Conservation (phyloP, 2,329 filamentous ascomycete species). For the Lachnellula hyalina region DNA sequence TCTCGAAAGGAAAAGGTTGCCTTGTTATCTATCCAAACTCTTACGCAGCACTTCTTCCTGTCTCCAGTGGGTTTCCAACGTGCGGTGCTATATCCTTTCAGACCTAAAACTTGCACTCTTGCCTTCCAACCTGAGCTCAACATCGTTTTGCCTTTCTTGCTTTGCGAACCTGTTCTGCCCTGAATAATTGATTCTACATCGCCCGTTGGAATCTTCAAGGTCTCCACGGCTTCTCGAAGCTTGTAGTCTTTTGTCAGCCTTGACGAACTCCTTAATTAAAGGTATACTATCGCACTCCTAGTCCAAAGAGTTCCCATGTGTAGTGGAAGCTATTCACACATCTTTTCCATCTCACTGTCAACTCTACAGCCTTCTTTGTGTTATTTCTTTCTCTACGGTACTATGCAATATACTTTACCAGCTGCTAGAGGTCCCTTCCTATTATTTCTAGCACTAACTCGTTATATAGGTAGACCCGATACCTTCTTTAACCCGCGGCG, state of each 20-base stretch:
- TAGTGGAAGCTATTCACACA: not conserved
- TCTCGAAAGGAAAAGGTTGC: constrained; percentile 2
- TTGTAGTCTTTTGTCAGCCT: not conserved
- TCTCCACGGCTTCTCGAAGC: not conserved
- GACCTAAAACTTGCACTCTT: not conserved
- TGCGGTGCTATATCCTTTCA: not conserved
- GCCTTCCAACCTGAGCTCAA: not conserved
- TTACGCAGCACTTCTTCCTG: not conserved
- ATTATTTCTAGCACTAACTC: not conserved
- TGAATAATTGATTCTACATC: not conserved
- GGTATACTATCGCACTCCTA: not conserved
- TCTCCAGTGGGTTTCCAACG: not conserved
- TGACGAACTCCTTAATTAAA: not conserved
- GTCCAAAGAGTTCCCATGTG: not conserved
- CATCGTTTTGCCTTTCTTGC: not conserved
- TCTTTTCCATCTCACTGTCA: not conserved
- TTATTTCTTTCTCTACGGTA: not conserved
- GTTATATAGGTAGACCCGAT: not conserved
- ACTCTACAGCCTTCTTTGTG: not conserved
- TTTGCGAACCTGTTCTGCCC: not conserved
- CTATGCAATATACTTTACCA: not conserved
- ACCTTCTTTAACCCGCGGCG: not conserved
- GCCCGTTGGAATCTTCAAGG: no score
- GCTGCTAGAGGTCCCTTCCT: not conserved
- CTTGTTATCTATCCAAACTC: not conserved